phyloP scores from a whole-genome alignment of 495 filamentous ascomycete genomes.

The Trichoderma gamsii region DNA sequence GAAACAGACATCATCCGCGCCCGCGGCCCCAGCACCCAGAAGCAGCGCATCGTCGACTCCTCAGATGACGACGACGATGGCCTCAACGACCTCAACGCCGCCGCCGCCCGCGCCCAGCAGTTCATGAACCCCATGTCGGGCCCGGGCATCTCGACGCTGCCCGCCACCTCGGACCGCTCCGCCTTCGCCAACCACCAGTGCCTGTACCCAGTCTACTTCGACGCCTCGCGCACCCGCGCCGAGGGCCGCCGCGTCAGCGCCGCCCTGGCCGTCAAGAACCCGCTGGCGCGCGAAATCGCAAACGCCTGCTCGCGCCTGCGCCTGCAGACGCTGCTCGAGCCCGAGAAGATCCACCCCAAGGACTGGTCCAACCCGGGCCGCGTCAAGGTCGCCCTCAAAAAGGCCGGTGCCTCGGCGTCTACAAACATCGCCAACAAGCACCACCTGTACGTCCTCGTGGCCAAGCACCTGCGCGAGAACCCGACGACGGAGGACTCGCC shows the following conservation, averaged over 20 bases:
- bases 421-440: constrained; percentile 73
- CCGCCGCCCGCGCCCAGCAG: constrained; percentile 21
- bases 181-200: constrained; percentile 75
- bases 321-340: constrained; percentile 75
- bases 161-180: constrained; percentile 42
- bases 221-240: constrained; percentile 63
- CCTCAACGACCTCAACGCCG: constrained; percentile 31
- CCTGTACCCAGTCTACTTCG: constrained; percentile 94
- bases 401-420: constrained; percentile 13
- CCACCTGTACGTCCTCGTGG: constrained; percentile 74
- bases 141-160: constrained; percentile 25
- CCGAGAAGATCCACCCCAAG: constrained; percentile 85
- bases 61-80: background rate
- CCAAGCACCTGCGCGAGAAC: constrained; percentile 64
- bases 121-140: constrained; percentile 25
- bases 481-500: constrained; percentile 64
- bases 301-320: constrained; percentile 71
- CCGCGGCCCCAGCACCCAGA: constrained; percentile 9
- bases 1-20: constrained; percentile 41
- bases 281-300: constrained; percentile 82
- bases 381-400: constrained; percentile 62
- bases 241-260: constrained; percentile 72
- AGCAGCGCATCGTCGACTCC: background rate
- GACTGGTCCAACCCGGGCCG: constrained; percentile 97
- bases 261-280: constrained; percentile 71